phyloP scores from a whole-genome alignment of 2,329 filamentous ascomycete genomes.

The Aspergillus sp. region DNA sequence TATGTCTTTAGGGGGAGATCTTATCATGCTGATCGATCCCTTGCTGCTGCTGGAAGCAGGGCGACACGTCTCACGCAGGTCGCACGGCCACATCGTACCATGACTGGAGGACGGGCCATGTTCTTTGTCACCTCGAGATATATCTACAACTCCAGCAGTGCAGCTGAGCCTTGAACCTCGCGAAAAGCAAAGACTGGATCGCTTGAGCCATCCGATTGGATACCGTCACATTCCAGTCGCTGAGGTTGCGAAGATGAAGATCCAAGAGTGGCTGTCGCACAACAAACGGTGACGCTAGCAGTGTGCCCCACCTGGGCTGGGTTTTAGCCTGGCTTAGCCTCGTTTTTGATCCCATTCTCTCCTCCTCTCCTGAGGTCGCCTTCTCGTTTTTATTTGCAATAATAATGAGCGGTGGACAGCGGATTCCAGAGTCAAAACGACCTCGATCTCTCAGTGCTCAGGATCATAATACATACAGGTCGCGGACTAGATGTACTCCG shows the following conservation, averaged over 20 bases:
- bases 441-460: too few relatives aligned
- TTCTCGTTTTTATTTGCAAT: constrained; percentile 5
- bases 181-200: not conserved
- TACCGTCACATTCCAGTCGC: constrained; percentile 15
- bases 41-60: not conserved
- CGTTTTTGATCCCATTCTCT: constrained; percentile 19
- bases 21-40: constrained; percentile 6
- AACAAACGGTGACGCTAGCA: constrained; percentile 30
- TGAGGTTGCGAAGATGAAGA: constrained; percentile 16
- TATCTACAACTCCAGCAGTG: too few relatives aligned
- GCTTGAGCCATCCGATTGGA: constrained; percentile 24
- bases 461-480: not conserved
- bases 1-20: constrained; percentile 1
- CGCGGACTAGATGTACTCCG: not conserved
- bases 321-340: constrained; percentile 15
- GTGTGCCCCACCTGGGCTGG: constrained; percentile 23
- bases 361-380: constrained; percentile 1
- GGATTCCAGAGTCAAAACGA: not conserved
- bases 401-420: not conserved
- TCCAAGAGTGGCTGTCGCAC: constrained; percentile 14
- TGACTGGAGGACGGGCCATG: not conserved
- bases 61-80: constrained; percentile 4
- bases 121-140: not conserved
- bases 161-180: not conserved
- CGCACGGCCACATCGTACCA: not conserved